Conservation (phyloP, 306 rosid species). For the Luffa aegyptiaca region DNA sequence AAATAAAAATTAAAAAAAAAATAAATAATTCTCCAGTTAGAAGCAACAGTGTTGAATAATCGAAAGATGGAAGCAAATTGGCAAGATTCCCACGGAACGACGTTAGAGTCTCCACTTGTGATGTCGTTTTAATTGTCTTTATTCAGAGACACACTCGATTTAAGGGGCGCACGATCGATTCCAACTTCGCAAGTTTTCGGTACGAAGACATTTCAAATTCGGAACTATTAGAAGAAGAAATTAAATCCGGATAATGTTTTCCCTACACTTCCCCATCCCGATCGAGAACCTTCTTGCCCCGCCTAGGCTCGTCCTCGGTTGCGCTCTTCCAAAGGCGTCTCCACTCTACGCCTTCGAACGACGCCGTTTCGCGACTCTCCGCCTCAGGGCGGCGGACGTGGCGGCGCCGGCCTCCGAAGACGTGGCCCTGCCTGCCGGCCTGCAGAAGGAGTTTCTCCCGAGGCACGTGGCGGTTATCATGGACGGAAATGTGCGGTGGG, state of each 20-base stretch:
- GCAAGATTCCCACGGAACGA: neutral
- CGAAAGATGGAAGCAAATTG: neutral
- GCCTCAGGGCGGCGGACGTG: neutral
- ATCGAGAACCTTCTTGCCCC: constrained; percentile 11
- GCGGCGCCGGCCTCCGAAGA: neutral
- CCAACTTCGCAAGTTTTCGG: neutral
- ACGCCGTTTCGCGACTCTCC: neutral
- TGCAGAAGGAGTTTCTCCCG: constrained; percentile 49
- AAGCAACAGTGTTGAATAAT: neutral
- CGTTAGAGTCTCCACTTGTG: neutral
- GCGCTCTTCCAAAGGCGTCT: neutral
- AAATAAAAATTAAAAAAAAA: no score
- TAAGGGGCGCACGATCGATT: neutral
- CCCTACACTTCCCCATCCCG: constrained; percentile 22
- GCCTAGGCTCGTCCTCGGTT: neutral
- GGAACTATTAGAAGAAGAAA: no score
- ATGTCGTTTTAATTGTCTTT: constrained; percentile 1
- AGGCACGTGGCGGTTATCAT: constrained; percentile 80
- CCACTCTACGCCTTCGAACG: neutral
- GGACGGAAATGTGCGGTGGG: constrained; percentile 86
- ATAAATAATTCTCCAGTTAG: neutral
- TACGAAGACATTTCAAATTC: neutral
- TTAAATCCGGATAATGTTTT: constrained; percentile 20
- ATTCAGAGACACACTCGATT: neutral
- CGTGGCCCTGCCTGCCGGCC: constrained; percentile 25